Evolutionary conservation across 176 grass and related monocot genomes (phyloP), one percentile per base, ranked within the genome.

Genomic region (Microstegium vimineum): DNA sequence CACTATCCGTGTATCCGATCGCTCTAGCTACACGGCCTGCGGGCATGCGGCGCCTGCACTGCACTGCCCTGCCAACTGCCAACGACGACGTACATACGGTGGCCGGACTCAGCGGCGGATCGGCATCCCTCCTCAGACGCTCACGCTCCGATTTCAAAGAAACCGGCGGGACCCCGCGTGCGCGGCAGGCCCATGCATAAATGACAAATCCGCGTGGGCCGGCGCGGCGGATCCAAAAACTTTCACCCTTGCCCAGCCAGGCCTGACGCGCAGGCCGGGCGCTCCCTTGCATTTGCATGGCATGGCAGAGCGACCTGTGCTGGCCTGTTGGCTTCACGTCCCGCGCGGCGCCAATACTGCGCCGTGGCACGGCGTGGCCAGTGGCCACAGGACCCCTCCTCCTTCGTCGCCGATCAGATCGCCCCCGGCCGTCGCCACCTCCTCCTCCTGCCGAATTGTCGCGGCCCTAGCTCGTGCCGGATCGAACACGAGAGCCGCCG

Each of bases 401-500:
- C 1, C 43, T 46, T 10, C 69, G 73, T 87, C 72, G 72, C 79
- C 40, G 25, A n/a, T 83, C 85, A 5, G 46, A 14, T 6, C 46
- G 47, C 51, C 63, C 26, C n/a, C n/a, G n/a, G n/a, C 26, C 32
- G 42, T 71, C 77, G 77, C 77, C 82, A 81, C 87, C 82, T 77
- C 82, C 72, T 77, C 82, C 72, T 85, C 65, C 42, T 73, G 78
- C 87, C 83, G 72, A 82, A 71, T 77, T 89, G 82, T 89, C 82
- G 82, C 78, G 72, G 82, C 72, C 82, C 71, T 46, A 76, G 33
- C 72, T 85, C 82, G 71, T 89, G 87, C 77, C 71, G 60, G 45
- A n/a, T n/a, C n/a, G n/a, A 23, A 34, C n/a, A 20, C n/a, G 36
- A 16, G 69, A 28, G 69, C 49, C 61, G n/a, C n/a, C n/a, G 69